A percentile compares a stretch with the other conserved stretches of the same genome.
These are phyloP conservation scores for Sporisorium graminicola DNA, from an alignment of 1,284 basidiomycete genomes.

Conservation along the genomic window DNA sequence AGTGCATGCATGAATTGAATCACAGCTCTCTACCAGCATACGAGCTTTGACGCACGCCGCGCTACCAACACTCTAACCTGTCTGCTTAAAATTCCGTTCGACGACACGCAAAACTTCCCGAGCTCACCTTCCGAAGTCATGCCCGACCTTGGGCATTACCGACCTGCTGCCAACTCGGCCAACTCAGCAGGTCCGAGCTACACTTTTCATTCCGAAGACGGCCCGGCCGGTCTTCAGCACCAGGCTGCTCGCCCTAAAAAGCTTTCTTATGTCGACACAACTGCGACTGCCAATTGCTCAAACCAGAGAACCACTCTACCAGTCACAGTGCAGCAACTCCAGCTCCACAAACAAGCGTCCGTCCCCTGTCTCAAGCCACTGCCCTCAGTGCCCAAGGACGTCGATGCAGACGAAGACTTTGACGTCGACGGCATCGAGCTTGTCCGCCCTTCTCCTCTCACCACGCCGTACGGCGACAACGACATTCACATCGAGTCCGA, in stretches of 20 bases:
- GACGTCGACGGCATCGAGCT: conserved; percentile 22
- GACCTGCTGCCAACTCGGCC: conserved; percentile 2
- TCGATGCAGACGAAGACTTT: conserved; percentile 25
- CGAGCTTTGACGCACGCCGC: neutral
- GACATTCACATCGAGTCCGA: conserved; percentile 38
- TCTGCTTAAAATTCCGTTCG: neutral
- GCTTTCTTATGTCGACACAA: neutral
- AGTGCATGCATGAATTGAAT: neutral
- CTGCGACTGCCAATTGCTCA: neutral
- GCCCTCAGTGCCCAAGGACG: conserved; percentile 33
- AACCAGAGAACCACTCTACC: neutral
- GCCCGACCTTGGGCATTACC: conserved; percentile 13
- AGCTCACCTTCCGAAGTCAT: conserved; percentile 7
- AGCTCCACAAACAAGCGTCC: neutral
- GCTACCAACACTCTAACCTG: neutral
- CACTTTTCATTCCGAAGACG: neutral
- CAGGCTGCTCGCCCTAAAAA: neutral
- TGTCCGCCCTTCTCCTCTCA: conserved; percentile 7
- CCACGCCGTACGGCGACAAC: neutral
- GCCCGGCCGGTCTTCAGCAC: neutral
- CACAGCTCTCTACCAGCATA: neutral
- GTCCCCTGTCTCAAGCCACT: conserved; percentile 18
- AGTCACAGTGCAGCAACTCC: neutral
- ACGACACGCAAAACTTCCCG: neutral
- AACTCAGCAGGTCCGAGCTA: neutral